phyloP scores from a whole-genome alignment of 2,329 filamentous ascomycete genomes.

The Pseudonectria buxi region DNA sequence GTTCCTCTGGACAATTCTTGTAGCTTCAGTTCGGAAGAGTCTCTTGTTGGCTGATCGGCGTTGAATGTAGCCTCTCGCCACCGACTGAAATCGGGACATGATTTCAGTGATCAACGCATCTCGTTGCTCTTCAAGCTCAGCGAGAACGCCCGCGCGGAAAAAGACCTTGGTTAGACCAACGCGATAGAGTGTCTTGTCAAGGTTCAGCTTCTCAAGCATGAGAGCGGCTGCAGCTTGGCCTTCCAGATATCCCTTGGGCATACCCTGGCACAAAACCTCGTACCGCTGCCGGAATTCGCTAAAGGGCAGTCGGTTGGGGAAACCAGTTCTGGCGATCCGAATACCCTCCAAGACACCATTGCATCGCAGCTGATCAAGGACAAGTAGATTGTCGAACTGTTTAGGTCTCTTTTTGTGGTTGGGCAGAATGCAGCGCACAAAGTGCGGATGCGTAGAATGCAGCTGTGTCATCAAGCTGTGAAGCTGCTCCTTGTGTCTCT shows the following conservation, averaged over 20 bases:
- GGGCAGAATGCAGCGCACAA: constrained; percentile 93
- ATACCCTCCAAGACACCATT: constrained; percentile 99
- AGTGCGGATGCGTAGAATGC: constrained; percentile 94
- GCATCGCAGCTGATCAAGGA: constrained; percentile 93
- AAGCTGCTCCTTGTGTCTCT: constrained; percentile 96
- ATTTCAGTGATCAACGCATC: constrained; percentile 91
- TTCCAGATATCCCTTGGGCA: constrained; percentile 87
- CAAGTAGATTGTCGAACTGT: constrained; percentile 83
- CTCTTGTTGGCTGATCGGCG: constrained; percentile 86
- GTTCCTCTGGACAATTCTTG: constrained; percentile 88
- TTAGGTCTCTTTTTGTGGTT: constrained; percentile 98
- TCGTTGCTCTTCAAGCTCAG: constrained; percentile 92
- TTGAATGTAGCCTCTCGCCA: constrained; percentile 84
- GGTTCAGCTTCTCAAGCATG: constrained; percentile 81
- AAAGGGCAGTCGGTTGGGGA: constrained; percentile 88
- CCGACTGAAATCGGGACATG: constrained; percentile 86
- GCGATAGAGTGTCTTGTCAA: constrained; percentile 82
- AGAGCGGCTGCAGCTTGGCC: constrained; percentile 77
- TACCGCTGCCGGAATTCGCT: constrained; percentile 93
- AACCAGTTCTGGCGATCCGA: constrained; percentile 91
- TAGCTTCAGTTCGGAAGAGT: constrained; percentile 89
- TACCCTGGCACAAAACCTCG: constrained; percentile 81
- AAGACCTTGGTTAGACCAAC: constrained; percentile 97
- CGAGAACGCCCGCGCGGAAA: constrained; percentile 91
- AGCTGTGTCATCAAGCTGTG: constrained; percentile 91